Conservation (phyloP, 176 grass and related monocot genomes). For the Musa troglodytarum region DNA sequence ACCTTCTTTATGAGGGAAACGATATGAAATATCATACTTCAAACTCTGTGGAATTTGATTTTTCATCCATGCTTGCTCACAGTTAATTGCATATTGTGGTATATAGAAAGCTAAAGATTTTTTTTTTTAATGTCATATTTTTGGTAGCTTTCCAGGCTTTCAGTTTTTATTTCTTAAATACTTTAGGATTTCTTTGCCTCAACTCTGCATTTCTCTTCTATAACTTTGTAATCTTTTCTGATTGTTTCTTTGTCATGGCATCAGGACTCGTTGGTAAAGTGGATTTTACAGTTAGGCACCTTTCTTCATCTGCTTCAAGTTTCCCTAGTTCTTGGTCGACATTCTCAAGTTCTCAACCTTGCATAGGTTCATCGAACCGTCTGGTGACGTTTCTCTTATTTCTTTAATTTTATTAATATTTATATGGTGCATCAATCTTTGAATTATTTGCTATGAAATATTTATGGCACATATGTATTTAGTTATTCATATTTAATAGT, state of each 20-base stretch:
- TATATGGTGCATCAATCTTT: background rate
- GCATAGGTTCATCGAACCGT: slow-evolving; percentile 27
- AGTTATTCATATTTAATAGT: background rate
- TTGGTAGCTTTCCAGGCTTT: background rate
- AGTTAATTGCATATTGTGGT: background rate
- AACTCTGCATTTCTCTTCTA: background rate
- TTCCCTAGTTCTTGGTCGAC: slow-evolving; percentile 61
- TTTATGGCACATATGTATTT: background rate
- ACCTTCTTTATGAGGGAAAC: background rate
- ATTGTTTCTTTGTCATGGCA: slow-evolving; percentile 18
- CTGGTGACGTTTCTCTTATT: slow-evolving; percentile 31
- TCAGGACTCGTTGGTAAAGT: slow-evolving; percentile 85
- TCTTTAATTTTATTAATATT: background rate
- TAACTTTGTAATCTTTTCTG: background rate
- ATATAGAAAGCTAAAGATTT: background rate
- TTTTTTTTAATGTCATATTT: background rate
- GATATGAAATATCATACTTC: too few relatives aligned
- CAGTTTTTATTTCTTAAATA: background rate
- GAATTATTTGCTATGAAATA: background rate
- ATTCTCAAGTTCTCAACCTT: slow-evolving; percentile 75
- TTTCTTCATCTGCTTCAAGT: slow-evolving; percentile 54
- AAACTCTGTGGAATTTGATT: background rate
- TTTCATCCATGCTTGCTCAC: background rate
- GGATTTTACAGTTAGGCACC: slow-evolving; percentile 93
- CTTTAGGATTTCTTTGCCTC: background rate